A percentile compares a stretch with the other conserved stretches of the same genome.
phyloP scores from a whole-genome alignment of 805 yeast species.

The Jamesozyma piceae region DNA sequence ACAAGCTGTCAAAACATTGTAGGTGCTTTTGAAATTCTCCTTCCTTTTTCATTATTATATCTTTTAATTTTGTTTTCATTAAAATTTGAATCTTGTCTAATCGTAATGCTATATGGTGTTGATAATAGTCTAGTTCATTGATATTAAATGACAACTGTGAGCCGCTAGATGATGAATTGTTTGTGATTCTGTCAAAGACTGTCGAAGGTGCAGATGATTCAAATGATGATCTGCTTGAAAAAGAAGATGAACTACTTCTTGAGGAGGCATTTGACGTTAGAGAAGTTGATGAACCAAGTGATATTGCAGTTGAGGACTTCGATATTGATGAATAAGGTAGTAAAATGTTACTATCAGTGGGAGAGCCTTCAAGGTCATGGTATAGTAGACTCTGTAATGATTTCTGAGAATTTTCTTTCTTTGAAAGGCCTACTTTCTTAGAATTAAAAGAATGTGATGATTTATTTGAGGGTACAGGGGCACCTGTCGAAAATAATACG shows the following conservation, averaged over 20 bases:
- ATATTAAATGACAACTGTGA: constrained; percentile 8
- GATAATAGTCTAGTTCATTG: constrained; percentile 18
- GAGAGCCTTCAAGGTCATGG: constrained; percentile 14
- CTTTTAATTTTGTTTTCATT: constrained; percentile 16
- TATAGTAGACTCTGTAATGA: constrained; percentile 18
- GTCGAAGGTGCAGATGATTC: background rate
- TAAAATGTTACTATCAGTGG: background rate
- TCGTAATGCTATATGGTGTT: constrained; percentile 17
- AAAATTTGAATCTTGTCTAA: constrained; percentile 19
- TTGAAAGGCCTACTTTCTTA: background rate
- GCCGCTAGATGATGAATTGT: no score
- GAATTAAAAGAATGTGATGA: background rate
- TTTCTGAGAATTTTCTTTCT: constrained; percentile 6
- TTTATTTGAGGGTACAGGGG: background rate
- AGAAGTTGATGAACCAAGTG: background rate
- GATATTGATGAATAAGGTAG: background rate
- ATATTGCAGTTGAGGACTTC: background rate
- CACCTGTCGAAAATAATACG: background rate
- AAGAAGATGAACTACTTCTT: constrained; percentile 1
- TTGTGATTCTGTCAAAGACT: background rate
- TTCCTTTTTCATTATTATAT: constrained; percentile 22
- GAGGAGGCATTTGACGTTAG: constrained; percentile 1
- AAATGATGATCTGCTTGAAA: constrained; percentile 9
- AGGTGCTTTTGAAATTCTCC: constrained; percentile 22
- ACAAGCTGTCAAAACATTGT: constrained; percentile 19